Evolutionary conservation across 108 stramenopile genomes (phyloP).

Genomic region (Discostella stelligeroides): DNA sequence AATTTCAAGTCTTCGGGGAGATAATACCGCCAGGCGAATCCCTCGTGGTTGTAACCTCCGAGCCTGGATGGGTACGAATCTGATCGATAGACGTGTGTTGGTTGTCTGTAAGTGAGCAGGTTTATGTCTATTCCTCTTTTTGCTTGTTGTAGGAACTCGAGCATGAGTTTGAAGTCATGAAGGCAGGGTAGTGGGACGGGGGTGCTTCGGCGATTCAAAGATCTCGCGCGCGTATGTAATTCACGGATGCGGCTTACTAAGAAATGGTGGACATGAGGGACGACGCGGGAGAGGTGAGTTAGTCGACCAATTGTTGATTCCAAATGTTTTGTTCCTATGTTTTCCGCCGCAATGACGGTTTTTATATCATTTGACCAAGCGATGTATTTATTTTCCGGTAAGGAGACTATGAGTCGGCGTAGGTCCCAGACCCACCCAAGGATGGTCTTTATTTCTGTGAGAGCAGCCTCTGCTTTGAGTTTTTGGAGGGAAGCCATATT

Average conservation of each 20-base stretch:
- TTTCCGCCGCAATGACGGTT: constrained; percentile 4
- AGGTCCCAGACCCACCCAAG: constrained; percentile 18
- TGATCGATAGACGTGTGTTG: constrained; percentile 13
- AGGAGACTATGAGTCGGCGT: neutral
- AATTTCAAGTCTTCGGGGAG: constrained; percentile 6
- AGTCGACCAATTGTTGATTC: too few relatives aligned
- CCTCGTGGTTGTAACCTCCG: neutral
- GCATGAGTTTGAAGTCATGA: constrained; percentile 1
- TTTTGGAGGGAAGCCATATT: constrained; percentile 9
- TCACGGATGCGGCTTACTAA: constrained; percentile 11
- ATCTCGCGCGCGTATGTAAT: neutral
- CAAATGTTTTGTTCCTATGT: constrained; percentile 23
- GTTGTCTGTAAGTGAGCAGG: neutral
- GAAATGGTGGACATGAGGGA: too few relatives aligned
- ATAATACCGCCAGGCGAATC: too few relatives aligned
- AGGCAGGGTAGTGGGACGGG: neutral
- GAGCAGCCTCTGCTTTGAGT: constrained; percentile 6
- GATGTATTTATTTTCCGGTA: constrained; percentile 23
- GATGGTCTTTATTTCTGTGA: too few relatives aligned
- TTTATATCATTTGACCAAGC: constrained; percentile 4
- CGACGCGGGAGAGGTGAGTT: constrained; percentile 19
- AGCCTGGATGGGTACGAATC: constrained; percentile 24
- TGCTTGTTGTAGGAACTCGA: neutral
- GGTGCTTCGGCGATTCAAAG: neutral
- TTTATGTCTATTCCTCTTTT: neutral